phyloP scores from a whole-genome alignment of 1,284 basidiomycete species.

The Porodaedalea pini region DNA sequence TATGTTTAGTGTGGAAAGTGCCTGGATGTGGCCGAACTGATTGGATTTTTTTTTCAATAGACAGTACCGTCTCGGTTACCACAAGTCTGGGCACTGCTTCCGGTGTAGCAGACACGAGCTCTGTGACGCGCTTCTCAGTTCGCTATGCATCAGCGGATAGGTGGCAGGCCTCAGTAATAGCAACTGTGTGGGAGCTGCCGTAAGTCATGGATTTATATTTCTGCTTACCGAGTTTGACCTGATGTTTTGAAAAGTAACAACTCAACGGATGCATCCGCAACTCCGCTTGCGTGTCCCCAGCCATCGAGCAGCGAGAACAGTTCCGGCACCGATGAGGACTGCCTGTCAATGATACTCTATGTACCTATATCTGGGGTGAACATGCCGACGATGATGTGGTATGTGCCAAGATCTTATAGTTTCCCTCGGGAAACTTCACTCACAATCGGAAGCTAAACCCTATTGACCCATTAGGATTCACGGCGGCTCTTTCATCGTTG shows the following conservation, averaged over 20 bases:
- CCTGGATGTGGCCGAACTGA: not conserved
- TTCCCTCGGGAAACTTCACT: not conserved
- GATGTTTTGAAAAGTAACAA: constrained; percentile 41
- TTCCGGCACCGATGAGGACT: constrained; percentile 62
- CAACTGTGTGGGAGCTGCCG: constrained; percentile 58
- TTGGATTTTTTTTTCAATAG: not conserved
- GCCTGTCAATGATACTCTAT: constrained; percentile 73
- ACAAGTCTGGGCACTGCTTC: constrained; percentile 53
- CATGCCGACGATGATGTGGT: constrained; percentile 67
- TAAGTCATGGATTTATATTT: constrained; percentile 36
- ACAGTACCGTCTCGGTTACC: constrained; percentile 27
- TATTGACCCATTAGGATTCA: constrained; percentile 62
- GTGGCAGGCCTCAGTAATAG: constrained; percentile 55
- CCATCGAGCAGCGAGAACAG: constrained; percentile 40
- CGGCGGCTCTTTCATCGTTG: constrained; percentile 77
- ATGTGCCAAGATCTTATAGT: constrained; percentile 25
- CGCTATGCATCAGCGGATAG: constrained; percentile 61
- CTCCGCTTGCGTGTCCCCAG: constrained; percentile 75
- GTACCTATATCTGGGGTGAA: constrained; percentile 46
- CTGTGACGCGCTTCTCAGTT: constrained; percentile 54
- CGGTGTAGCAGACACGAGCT: constrained; percentile 47
- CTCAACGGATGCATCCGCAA: constrained; percentile 44
- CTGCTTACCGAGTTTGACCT: not conserved
- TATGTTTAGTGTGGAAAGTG: not conserved
- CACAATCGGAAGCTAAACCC: not conserved